Conservation (phyloP, 306 rosid genomes). For the Urtica urens region DNA sequence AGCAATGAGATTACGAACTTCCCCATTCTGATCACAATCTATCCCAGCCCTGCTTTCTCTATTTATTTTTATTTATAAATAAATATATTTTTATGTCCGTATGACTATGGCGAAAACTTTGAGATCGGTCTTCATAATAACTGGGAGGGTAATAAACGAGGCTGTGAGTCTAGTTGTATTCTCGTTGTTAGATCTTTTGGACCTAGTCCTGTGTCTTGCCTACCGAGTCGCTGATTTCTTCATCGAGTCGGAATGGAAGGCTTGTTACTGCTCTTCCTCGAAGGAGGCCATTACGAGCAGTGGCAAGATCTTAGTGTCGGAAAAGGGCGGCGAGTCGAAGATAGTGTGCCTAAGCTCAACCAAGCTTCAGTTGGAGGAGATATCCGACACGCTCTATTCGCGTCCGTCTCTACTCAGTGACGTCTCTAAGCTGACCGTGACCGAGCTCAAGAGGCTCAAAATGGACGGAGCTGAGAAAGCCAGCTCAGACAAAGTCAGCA, state of each 20-base stretch:
- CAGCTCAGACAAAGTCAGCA: not conserved
- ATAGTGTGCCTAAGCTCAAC: conserved; percentile 48
- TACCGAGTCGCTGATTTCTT: conserved; percentile 64
- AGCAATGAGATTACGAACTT: not conserved
- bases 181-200: conserved; percentile 49
- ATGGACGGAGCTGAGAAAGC: conserved; percentile 16
- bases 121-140: conserved; percentile 19
- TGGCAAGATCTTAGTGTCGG: conserved; percentile 78
- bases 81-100: not conserved
- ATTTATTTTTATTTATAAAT: not conserved
- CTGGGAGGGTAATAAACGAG: conserved; percentile 46
- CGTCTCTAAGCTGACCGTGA: conserved; percentile 43
- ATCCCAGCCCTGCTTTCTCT: not conserved
- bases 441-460: conserved; percentile 29
- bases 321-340: conserved; percentile 69
- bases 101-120: conserved; percentile 19
- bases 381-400: conserved; percentile 73
- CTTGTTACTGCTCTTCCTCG: conserved; percentile 69
- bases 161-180: conserved; percentile 58
- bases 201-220: conserved; percentile 44
- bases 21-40: not conserved
- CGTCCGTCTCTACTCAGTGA: conserved; percentile 63
- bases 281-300: conserved; percentile 52
- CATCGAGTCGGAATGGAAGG: conserved; percentile 61
- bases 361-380: conserved; percentile 62